Evolutionary conservation across 768 basidiomycete species (phyloP).

Genomic region (Gloeostereum incarnatum): DNA sequence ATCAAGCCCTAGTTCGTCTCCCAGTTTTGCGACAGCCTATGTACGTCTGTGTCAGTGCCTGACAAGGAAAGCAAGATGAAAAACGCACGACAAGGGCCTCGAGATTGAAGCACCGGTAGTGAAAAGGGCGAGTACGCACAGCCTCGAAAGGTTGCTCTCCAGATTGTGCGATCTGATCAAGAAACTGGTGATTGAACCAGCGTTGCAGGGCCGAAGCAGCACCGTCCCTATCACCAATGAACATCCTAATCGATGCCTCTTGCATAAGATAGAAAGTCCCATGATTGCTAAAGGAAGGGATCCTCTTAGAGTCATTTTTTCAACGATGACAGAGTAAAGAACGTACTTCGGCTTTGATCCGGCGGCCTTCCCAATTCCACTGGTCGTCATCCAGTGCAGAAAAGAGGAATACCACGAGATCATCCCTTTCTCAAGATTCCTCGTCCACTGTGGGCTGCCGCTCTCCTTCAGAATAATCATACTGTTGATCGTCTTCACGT

Average conservation of each 20-base stretch:
- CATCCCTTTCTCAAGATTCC: slow-evolving; percentile 27
- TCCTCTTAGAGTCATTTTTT: slow-evolving; percentile 1
- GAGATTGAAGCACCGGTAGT: slow-evolving; percentile 51
- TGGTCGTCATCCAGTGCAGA: slow-evolving; percentile 32
- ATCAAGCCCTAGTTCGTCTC: slow-evolving; percentile 38
- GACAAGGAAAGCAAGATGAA: neutral
- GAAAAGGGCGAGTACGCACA: slow-evolving; percentile 41
- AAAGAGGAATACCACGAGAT: slow-evolving; percentile 32
- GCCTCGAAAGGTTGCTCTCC: slow-evolving; percentile 55
- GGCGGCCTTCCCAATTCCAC: slow-evolving; percentile 29
- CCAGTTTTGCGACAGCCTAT: slow-evolving; percentile 45
- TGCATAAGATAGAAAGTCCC: slow-evolving; percentile 38
- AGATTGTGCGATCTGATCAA: slow-evolving; percentile 36
- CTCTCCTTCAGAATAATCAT: slow-evolving; percentile 29
- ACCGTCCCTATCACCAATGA: slow-evolving; percentile 27
- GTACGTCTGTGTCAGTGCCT: neutral
- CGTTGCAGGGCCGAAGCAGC: slow-evolving; percentile 25
- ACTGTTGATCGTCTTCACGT: slow-evolving; percentile 39
- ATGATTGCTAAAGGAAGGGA: slow-evolving; percentile 38
- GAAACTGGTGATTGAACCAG: slow-evolving; percentile 32
- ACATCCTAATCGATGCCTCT: slow-evolving; percentile 26
- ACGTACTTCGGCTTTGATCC: slow-evolving; percentile 39
- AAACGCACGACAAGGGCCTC: slow-evolving; percentile 45
- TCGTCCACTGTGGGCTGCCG: slow-evolving; percentile 28
- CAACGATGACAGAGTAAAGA: neutral